Evolutionary conservation across 371 early-diverging fungal genomes (phyloP).

Genomic region (Choanephora cucurbitarum): DNA sequence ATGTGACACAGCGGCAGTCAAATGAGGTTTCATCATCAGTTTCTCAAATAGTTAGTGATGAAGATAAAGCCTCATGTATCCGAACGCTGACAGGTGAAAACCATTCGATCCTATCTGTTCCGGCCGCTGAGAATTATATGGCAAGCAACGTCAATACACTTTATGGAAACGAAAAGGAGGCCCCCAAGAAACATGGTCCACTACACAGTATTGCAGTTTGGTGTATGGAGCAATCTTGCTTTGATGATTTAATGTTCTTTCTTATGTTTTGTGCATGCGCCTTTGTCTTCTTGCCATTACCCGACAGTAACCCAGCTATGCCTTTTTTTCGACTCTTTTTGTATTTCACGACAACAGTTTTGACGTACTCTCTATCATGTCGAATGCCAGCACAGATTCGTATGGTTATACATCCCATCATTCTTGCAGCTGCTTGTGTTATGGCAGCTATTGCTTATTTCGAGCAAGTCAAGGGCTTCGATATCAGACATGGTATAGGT

Average conservation of each 20-base stretch:
- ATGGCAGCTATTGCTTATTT: slow-evolving; percentile 30
- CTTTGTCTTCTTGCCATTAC: slow-evolving; percentile 28
- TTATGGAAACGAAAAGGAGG: background rate
- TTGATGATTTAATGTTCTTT: slow-evolving; percentile 22
- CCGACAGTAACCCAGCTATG: slow-evolving; percentile 22
- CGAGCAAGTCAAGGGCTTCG: slow-evolving; percentile 27
- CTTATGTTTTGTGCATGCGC: slow-evolving; percentile 22
- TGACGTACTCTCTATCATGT: slow-evolving; percentile 17
- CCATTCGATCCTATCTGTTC: no score
- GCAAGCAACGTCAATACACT: background rate
- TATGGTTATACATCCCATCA: slow-evolving; percentile 29
- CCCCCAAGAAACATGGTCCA: slow-evolving; percentile 12
- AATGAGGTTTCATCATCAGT: background rate
- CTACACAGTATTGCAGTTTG: slow-evolving; percentile 18
- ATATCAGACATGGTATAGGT: slow-evolving; percentile 19
- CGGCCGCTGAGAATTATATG: no score
- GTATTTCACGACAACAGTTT: slow-evolving; percentile 21
- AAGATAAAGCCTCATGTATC: slow-evolving; percentile 1
- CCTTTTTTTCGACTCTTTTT: slow-evolving; percentile 28
- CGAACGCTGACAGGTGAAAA: slow-evolving; percentile 2
- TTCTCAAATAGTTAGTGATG: background rate
- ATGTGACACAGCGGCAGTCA: background rate
- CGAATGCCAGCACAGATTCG: slow-evolving; percentile 16
- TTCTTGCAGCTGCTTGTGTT: slow-evolving; percentile 20
- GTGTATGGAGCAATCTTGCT: slow-evolving; percentile 24